These are phyloP conservation scores for Cudoniella acicularis DNA, from an alignment of 495 filamentous ascomycete genomes.

Conservation along the genomic window DNA sequence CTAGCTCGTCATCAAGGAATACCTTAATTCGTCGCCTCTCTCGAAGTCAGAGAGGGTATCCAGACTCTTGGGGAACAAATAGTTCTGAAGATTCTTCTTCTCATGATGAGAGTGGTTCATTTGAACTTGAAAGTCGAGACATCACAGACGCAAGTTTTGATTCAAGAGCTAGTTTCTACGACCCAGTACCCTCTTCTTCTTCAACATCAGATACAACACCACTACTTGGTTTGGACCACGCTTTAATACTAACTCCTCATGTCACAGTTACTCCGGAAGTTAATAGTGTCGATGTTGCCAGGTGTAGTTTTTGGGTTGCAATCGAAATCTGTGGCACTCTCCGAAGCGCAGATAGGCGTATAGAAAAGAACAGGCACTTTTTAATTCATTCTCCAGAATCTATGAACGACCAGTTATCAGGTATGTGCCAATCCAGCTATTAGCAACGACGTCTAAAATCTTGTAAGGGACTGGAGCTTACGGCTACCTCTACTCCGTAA, in stretches of 20 bases:
- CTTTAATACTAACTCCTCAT: conserved; percentile 35
- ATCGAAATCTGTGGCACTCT: conserved; percentile 39
- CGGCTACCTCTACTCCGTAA: conserved; percentile 18
- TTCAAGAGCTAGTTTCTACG: conserved; percentile 15
- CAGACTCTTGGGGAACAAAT: neutral
- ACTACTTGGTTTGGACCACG: conserved; percentile 10
- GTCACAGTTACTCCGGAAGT: conserved; percentile 48
- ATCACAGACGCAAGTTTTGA: conserved; percentile 21
- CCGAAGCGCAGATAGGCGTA: conserved; percentile 7
- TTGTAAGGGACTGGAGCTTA: conserved; percentile 6
- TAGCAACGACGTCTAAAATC: neutral
- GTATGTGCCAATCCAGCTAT: neutral
- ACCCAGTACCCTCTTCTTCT: neutral
- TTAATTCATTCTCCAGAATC: neutral
- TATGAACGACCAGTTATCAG: neutral
- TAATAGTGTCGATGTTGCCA: conserved; percentile 36
- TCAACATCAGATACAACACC: neutral
- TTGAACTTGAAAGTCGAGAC: conserved; percentile 8
- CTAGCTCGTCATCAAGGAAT: conserved; percentile 12
- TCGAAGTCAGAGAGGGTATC: conserved; percentile 2
- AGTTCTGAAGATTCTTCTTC: neutral
- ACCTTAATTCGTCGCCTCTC: conserved; percentile 18
- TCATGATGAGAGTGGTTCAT: neutral
- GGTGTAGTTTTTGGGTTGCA: conserved; percentile 39
- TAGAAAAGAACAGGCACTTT: neutral